A percentile compares a stretch with the other conserved stretches of the same genome.
These are phyloP conservation scores for Lagerstroemia fauriei DNA, from an alignment of 441 rosid species.

Conservation along the genomic window DNA sequence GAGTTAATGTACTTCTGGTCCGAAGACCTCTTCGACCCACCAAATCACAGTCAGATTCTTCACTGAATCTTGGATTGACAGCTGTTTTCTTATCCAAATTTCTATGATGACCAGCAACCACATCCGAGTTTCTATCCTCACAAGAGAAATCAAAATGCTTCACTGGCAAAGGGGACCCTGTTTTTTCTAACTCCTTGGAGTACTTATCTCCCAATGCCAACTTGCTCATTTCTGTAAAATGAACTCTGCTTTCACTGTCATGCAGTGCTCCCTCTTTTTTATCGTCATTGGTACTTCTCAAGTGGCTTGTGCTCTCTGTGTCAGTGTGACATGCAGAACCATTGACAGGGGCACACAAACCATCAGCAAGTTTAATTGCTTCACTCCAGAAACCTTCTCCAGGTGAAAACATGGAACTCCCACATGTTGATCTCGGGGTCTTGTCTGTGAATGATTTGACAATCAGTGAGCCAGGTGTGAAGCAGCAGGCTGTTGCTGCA, in stretches of 20 bases:
- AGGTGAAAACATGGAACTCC: constrained; percentile 91
- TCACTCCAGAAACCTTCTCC: constrained; percentile 96
- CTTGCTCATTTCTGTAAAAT: constrained; percentile 34
- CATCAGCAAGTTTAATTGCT: constrained; percentile 90
- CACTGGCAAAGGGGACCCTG: constrained; percentile 71
- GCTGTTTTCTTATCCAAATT: constrained; percentile 33
- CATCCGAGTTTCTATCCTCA: constrained; percentile 58
- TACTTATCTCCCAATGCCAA: constrained; percentile 45
- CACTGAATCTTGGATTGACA: constrained; percentile 29
- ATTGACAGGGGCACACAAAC: constrained; percentile 50
- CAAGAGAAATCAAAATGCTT: constrained; percentile 74
- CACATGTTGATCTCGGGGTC: constrained; percentile 74
- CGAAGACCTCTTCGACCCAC: constrained; percentile 35
- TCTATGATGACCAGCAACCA: constrained; percentile 25
- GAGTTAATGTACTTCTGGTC: constrained; percentile 31
- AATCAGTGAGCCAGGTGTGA: constrained; percentile 63
- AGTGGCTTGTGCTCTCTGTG: constrained; percentile 31
- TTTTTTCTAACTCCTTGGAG: constrained; percentile 40
- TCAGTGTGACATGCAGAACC: constrained; percentile 33
- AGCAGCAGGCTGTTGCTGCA: constrained; percentile 42
- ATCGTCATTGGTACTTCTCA: constrained; percentile 34
- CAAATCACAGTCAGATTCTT: constrained; percentile 44
- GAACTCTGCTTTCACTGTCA: constrained; percentile 48
- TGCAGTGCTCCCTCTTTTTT: constrained; percentile 43
- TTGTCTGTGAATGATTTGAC: constrained; percentile 42